These are phyloP conservation scores for Podaxis rugospora DNA, from an alignment of 768 basidiomycete species.

Conservation along the genomic window DNA sequence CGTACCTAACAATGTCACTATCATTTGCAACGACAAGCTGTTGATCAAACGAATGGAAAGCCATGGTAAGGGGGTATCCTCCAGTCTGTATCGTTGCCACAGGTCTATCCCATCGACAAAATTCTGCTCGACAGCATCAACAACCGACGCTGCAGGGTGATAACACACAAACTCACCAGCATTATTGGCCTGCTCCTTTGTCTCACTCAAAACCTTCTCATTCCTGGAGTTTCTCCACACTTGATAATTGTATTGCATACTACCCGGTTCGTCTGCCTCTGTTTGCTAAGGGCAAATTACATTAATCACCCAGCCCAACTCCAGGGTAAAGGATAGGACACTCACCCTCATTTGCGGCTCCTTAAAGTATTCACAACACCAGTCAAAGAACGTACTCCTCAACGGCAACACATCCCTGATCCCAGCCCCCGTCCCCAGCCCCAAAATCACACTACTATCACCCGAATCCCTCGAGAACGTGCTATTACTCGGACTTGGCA, in stretches of 20 bases:
- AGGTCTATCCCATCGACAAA: slow-evolving; percentile 66
- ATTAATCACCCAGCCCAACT: neutral
- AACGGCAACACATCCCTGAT: slow-evolving; percentile 85
- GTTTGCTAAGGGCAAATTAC: slow-evolving; percentile 56
- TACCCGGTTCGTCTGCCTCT: slow-evolving; percentile 95
- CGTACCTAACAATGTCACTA: slow-evolving; percentile 78
- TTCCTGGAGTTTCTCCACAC: slow-evolving; percentile 92
- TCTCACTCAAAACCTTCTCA: slow-evolving; percentile 71
- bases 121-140: slow-evolving; percentile 33
- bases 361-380: slow-evolving; percentile 96
- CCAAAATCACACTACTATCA: slow-evolving; percentile 65
- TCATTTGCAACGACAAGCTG: slow-evolving; percentile 87
- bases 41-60: slow-evolving; percentile 90
- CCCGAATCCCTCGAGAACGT: slow-evolving; percentile 73
- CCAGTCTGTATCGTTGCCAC: slow-evolving; percentile 59
- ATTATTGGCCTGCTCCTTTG: slow-evolving; percentile 59
- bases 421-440: slow-evolving; percentile 74
- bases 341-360: slow-evolving; percentile 98
- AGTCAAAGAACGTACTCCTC: slow-evolving; percentile 91
- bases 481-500: slow-evolving; percentile 70
- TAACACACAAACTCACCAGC: slow-evolving; percentile 53
- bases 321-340: neutral
- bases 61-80: slow-evolving; percentile 68
- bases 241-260: slow-evolving; percentile 90
- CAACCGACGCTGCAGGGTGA: neutral